Base-by-base conservation (phyloP, 257 asterid genomes). In the Linderniella brevidens region DNA sequence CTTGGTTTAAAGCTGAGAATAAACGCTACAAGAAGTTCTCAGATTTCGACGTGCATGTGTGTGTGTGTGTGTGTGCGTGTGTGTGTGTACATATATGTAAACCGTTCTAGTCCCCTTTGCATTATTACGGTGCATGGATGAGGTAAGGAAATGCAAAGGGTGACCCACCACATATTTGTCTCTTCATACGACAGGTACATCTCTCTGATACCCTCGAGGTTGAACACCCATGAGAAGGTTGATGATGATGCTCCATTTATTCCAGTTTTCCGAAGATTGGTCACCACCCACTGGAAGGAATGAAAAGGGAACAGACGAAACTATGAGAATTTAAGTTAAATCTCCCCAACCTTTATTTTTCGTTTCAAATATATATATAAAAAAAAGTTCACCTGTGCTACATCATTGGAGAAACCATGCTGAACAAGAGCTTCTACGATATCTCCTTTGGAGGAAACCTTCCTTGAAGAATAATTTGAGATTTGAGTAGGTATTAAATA, bases 101-200 rank as follows among this genome's bases (percentile, higher is more conserved):
- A 25, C 32, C 6, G 32, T 25, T 25, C 3, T 25, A 25, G 32
- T 25, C 32, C 32, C 32, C 32, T 25, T 25, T 25, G 32, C 3
- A 25, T 25, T 25, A 6, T 25, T 25, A 25, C 4, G 32, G 32
- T 25, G 32, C 32, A 25, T 6, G 6, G 32, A 25, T 25, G 32
- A 25, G 32, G 32, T n/a, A 5, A 17, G 32, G 41, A 18, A 35
- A 9, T 32, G 44, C n/a, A 13, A 52, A 50, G 17, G 64, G 49
- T 11, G 58, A 32, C 59, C 61, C 69, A 80, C 95, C 95, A 88
- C 56, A 80, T 19, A 56, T 80, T 88, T 58, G 86, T 80, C 13
- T 76, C 95, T 78, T 88, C 97, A 46, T 88, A 88, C 16, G 95
- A 88, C 58, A 73, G 81, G 64, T 83, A 88, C 97, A 87, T 87